Evolutionary conservation across 768 basidiomycete species (phyloP).

Genomic region (Coprinellus micaceus): DNA sequence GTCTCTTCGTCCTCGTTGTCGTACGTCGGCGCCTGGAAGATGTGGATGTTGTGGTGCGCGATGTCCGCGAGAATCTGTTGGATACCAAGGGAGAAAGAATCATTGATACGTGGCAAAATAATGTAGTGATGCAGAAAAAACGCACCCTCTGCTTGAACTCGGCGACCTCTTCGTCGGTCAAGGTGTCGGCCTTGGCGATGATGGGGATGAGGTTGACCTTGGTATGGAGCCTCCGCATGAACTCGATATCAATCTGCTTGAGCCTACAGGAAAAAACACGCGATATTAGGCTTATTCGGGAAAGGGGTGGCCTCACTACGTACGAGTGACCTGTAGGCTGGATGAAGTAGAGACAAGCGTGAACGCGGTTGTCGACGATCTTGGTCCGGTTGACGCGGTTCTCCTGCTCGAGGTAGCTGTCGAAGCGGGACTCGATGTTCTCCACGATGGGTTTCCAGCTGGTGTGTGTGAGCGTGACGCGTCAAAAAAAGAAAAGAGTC

Average conservation of each 20-base stretch:
- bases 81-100: neutral
- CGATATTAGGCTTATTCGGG: neutral
- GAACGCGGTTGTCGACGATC: slow-evolving; percentile 94
- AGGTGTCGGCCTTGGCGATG: slow-evolving; percentile 96
- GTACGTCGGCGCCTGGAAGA: slow-evolving; percentile 96
- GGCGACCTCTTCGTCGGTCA: slow-evolving; percentile 93
- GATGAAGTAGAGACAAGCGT: slow-evolving; percentile 98
- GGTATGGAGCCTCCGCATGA: slow-evolving; percentile 95
- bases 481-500: slow-evolving; percentile 15
- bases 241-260: slow-evolving; percentile 98
- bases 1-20: slow-evolving; percentile 99
- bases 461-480: slow-evolving; percentile 15
- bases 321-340: slow-evolving; percentile 98
- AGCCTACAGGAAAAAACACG: slow-evolving; percentile 56
- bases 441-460: slow-evolving; percentile 99
- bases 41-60: slow-evolving; percentile 91
- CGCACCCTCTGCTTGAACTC: slow-evolving; percentile 90
- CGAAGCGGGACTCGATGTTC: slow-evolving; percentile 97
- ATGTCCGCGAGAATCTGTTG: slow-evolving; percentile 94
- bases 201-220: slow-evolving; percentile 98
- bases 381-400: slow-evolving; percentile 95
- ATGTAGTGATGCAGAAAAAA: slow-evolving; percentile 3
- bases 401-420: slow-evolving; percentile 97
- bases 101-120: neutral
- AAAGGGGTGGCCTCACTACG: slow-evolving; percentile 31